Conservation (phyloP, 306 rosid species). For the Mimosa pudica region DNA sequence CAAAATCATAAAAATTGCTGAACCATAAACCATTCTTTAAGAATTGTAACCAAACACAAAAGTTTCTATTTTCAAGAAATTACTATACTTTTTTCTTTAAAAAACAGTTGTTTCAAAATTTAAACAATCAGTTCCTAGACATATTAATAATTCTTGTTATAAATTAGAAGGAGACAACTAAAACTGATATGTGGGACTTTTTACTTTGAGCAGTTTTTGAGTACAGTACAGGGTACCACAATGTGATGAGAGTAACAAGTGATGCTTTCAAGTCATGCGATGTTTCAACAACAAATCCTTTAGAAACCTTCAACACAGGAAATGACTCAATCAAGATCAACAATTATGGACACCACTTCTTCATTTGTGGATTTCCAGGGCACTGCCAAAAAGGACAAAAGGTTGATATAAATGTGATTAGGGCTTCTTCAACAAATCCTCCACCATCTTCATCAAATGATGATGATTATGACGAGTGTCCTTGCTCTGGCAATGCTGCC, state of each 20-base stretch:
- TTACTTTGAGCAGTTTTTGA: slow-evolving; percentile 51
- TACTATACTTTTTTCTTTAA: too few relatives aligned
- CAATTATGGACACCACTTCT: slow-evolving; percentile 74
- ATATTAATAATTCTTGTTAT: not conserved
- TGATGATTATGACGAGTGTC: slow-evolving; percentile 29
- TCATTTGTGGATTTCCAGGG: slow-evolving; percentile 86
- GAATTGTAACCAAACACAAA: not conserved
- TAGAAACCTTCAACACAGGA: slow-evolving; percentile 70
- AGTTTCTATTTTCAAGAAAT: not conserved
- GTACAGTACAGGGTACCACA: slow-evolving; percentile 72
- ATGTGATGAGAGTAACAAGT: slow-evolving; percentile 82
- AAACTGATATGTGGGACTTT: not conserved
- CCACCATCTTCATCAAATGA: not conserved
- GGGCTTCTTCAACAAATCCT: slow-evolving; percentile 11
- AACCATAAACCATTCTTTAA: not conserved
- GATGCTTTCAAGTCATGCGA: slow-evolving; percentile 79
- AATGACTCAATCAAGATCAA: slow-evolving; percentile 68
- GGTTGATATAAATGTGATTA: slow-evolving; percentile 68
- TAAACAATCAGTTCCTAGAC: not conserved
- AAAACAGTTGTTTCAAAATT: too few relatives aligned
- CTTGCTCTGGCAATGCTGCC: slow-evolving; percentile 52
- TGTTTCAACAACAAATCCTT: slow-evolving; percentile 45
- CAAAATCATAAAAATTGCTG: not conserved
- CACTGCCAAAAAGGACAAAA: slow-evolving; percentile 85
- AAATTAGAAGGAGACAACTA: not conserved